Conservation (phyloP, 768 basidiomycete genomes). For the Pleurotus cornucopiae region DNA sequence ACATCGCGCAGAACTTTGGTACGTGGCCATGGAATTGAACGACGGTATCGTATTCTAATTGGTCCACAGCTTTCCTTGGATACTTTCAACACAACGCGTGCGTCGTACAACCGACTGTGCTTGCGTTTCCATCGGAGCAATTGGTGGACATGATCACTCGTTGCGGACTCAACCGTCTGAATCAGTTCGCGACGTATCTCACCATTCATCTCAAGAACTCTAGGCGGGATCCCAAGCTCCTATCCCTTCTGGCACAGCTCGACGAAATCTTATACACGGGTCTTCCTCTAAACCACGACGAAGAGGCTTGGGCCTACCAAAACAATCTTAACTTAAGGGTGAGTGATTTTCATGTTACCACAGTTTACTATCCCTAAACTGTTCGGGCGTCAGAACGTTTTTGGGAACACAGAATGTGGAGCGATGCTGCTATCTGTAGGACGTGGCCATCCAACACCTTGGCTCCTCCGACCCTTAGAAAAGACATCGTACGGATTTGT, state of each 20-base stretch:
- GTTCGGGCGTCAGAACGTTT: slow-evolving; percentile 53
- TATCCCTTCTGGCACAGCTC: slow-evolving; percentile 37
- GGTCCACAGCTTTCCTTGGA: slow-evolving; percentile 38
- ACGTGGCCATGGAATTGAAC: slow-evolving; percentile 19
- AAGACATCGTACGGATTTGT: slow-evolving; percentile 65
- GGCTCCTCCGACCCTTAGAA: slow-evolving; percentile 51
- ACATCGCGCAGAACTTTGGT: slow-evolving; percentile 56
- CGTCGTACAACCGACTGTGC: slow-evolving; percentile 51
- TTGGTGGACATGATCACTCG: slow-evolving; percentile 46
- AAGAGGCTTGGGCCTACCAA: slow-evolving; percentile 47
- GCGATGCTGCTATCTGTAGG: slow-evolving; percentile 63
- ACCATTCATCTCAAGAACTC: slow-evolving; percentile 43
- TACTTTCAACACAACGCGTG: slow-evolving; percentile 53
- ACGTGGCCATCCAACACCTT: slow-evolving; percentile 44
- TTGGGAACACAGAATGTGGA: slow-evolving; percentile 80
- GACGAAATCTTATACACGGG: slow-evolving; percentile 50
- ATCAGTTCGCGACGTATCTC: slow-evolving; percentile 55
- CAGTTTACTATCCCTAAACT: background rate
- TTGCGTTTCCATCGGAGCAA: slow-evolving; percentile 50
- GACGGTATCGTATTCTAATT: slow-evolving; percentile 8
- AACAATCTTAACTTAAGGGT: slow-evolving; percentile 16
- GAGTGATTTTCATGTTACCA: background rate
- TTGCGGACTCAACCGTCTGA: slow-evolving; percentile 52
- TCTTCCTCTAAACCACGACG: slow-evolving; percentile 44
- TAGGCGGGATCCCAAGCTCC: slow-evolving; percentile 39